phyloP scores from a whole-genome alignment of 768 basidiomycete species.

The Hygrocybe coccinea region DNA sequence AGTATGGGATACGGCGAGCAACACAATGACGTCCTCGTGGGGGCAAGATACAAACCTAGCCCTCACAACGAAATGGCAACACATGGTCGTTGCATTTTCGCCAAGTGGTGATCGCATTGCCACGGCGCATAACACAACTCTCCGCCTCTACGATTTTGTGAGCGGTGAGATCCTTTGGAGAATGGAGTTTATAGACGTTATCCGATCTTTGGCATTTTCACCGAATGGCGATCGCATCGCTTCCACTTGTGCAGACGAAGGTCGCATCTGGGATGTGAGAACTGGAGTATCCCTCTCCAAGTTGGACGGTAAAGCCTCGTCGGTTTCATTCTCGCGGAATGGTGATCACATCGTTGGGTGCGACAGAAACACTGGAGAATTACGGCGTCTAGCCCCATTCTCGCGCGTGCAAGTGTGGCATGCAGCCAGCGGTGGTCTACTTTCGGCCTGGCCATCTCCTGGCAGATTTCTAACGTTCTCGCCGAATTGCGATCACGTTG shows the following conservation, averaged over 20 bases:
- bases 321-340: not conserved
- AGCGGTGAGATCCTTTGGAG: not conserved
- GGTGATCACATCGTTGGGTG: not conserved
- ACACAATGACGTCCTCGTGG: too few species aligned
- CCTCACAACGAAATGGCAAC: too few species aligned
- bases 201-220: not conserved
- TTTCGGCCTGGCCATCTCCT: too few species aligned
- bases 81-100: not conserved
- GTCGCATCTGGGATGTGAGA: not conserved
- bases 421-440: too few species aligned
- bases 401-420: too few species aligned
- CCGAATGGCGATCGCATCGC: not conserved
- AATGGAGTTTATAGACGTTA: not conserved
- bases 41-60: too few species aligned
- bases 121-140: not conserved
- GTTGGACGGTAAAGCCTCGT: too few species aligned
- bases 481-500: too few species aligned
- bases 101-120: not conserved
- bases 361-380: too few species aligned
- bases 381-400: not conserved
- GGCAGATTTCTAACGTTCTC: too few species aligned
- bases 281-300: too few species aligned
- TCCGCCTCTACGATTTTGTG: not conserved
- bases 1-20: not conserved
- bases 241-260: not conserved